These are phyloP conservation scores for Capsicum baccatum DNA, from an alignment of 257 asterid species.

Conservation along the genomic window DNA sequence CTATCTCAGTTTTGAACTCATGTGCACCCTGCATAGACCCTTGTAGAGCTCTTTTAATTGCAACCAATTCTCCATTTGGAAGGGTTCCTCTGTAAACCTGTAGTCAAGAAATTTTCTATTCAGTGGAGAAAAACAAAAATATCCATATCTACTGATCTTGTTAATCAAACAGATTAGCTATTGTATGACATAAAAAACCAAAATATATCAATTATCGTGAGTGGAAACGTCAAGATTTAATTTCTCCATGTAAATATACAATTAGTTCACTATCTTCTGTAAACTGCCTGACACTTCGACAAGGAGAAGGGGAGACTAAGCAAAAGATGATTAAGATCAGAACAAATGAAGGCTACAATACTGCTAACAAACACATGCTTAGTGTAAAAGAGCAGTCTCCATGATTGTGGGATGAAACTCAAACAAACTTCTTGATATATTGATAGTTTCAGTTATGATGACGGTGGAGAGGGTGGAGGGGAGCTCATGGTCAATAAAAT, in stretches of 20 bases:
- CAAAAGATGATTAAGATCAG: neutral
- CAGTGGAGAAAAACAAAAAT: no score
- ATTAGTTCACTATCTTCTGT: neutral
- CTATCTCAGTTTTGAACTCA: constrained; percentile 96
- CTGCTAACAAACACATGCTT: neutral
- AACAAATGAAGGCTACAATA: neutral
- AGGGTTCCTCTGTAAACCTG: constrained; percentile 88
- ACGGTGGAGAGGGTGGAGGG: neutral
- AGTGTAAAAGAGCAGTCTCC: neutral
- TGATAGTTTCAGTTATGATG: neutral
- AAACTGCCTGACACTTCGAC: neutral
- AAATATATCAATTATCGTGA: neutral
- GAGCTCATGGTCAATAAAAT: neutral
- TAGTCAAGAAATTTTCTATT: neutral
- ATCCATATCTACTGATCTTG: no score
- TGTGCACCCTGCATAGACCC: constrained; percentile 74
- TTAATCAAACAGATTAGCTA: neutral
- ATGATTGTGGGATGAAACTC: neutral
- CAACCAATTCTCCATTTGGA: constrained; percentile 65
- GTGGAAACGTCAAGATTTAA: neutral
- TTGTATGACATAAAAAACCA: neutral
- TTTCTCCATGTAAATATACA: neutral
- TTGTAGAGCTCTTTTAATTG: constrained; percentile 80
- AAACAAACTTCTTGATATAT: neutral
- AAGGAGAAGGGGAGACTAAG: neutral